These are phyloP conservation scores for Rhizoctonia solani DNA, from an alignment of 1,284 basidiomycete species.

Conservation along the genomic window DNA sequence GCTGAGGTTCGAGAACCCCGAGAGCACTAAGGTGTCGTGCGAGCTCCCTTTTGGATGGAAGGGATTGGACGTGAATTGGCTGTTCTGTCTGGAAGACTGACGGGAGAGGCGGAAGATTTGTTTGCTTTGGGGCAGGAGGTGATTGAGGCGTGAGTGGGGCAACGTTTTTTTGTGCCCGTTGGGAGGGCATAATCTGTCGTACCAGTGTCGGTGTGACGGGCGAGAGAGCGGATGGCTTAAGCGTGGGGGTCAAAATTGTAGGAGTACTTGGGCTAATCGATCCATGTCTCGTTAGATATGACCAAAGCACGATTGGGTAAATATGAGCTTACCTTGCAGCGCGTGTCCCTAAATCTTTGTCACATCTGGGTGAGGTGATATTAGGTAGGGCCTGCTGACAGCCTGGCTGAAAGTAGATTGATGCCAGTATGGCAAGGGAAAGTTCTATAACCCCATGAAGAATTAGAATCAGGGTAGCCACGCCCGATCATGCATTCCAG, in stretches of 20 bases:
- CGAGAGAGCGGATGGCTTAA: neutral
- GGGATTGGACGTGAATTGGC: neutral
- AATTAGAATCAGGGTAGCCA: neutral
- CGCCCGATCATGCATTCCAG: neutral
- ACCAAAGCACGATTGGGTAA: neutral
- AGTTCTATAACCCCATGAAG: neutral
- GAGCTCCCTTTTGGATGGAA: conserved; percentile 14
- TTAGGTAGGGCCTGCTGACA: conserved; percentile 1
- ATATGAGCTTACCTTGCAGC: neutral
- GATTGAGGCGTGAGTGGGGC: conserved; percentile 31
- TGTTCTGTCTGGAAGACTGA: neutral
- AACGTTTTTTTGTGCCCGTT: conserved; percentile 9
- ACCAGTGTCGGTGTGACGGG: too few relatives aligned
- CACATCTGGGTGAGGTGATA: neutral
- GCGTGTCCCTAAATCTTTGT: neutral
- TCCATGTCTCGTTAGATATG: neutral
- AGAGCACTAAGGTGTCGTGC: conserved; percentile 22
- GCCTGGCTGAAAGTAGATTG: conserved; percentile 24
- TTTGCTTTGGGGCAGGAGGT: neutral
- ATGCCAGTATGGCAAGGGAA: conserved; percentile 19
- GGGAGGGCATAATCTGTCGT: neutral
- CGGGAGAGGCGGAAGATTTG: neutral
- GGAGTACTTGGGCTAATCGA: neutral
- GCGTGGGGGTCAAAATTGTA: neutral
- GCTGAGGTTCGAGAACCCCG: conserved; percentile 1